Base-by-base conservation (phyloP, 2,329 filamentous ascomycete species). In the Meredithiella fracta region DNA sequence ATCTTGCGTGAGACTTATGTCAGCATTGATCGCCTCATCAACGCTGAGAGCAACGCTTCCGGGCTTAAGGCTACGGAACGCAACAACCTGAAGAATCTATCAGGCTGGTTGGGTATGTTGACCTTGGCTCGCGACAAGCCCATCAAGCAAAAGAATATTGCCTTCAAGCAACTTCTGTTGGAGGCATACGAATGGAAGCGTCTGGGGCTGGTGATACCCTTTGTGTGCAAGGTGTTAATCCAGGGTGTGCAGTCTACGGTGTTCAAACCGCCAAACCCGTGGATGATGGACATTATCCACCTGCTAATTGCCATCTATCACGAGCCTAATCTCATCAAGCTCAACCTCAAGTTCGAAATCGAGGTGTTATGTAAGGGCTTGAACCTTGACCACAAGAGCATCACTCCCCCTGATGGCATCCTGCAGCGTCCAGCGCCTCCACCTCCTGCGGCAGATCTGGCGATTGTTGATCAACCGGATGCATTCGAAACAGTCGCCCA, bases 291-390 rank as follows among this genome's bases (percentile, higher is more conserved):
- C 63, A 92, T 98, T 55, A 80, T 98, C 56, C 80, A 86, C 60
- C 74, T 97, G 6, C 76, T 98, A 37, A 86, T 95, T 63, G 94
- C 98, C 65, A 76, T 98, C 3, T 98, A 98, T 64, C 85, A 95
- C 64, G 85, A 86, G 17, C 40, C 40, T 44, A 63, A 88, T 87
- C 14, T 91, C 96, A 73, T 98, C 56, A 97, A 97, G 67, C 78
- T 98, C 38, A 97, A 97, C 62, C 82, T 95, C 53, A 98, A 97
- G 64, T 98, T 98, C 63, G 92, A 98, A 68, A 97, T 98, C 58
- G 92, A 98, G 68, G 90, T 98, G 25, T 76, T 98, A 23, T 98
- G 90, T 73, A 94, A 94, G 66, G 90, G 90, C 11, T 73, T 98
- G 15, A 84, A 83, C 55, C 74, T 97, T n/a, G 89, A 97, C 60